Percentiles rank a stretch among this genome's conserved stretches.
Evolutionary conservation across 345 rosid species (phyloP).

Genomic region (Murraya paniculata): DNA sequence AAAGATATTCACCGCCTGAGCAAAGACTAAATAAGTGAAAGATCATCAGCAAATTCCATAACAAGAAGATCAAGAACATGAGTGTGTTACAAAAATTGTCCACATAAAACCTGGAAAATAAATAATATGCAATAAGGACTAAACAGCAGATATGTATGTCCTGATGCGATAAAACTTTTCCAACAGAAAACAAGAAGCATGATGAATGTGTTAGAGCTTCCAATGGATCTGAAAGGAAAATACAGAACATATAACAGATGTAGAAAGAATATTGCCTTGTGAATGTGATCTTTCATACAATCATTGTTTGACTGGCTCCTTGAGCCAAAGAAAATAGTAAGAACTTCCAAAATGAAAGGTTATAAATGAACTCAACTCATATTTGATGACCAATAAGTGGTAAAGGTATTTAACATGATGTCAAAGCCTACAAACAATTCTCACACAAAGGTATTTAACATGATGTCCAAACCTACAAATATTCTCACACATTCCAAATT

Average conservation of each 20-base stretch:
- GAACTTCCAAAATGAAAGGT: neutral
- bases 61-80: slow-evolving; percentile 14
- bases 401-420: neutral
- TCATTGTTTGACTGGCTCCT: neutral
- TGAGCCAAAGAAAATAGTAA: neutral
- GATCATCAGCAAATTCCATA: slow-evolving; percentile 32
- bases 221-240: neutral
- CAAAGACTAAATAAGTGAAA: slow-evolving; percentile 47
- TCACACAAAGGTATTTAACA: neutral
- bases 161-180: neutral
- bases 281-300: neutral
- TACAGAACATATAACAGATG: neutral
- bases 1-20: slow-evolving; percentile 65
- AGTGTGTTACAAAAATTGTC: neutral
- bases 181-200: neutral
- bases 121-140: neutral
- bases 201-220: neutral
- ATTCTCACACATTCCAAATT: neutral
- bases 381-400: neutral
- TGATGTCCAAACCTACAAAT: neutral
- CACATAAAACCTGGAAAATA: neutral
- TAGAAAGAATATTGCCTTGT: neutral
- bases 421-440: neutral
- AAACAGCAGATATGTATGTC: neutral
- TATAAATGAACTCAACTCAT: neutral